Conservation (phyloP, 228 moss, liverwort and hornwort species). For the Sphagnum fallax region DNA sequence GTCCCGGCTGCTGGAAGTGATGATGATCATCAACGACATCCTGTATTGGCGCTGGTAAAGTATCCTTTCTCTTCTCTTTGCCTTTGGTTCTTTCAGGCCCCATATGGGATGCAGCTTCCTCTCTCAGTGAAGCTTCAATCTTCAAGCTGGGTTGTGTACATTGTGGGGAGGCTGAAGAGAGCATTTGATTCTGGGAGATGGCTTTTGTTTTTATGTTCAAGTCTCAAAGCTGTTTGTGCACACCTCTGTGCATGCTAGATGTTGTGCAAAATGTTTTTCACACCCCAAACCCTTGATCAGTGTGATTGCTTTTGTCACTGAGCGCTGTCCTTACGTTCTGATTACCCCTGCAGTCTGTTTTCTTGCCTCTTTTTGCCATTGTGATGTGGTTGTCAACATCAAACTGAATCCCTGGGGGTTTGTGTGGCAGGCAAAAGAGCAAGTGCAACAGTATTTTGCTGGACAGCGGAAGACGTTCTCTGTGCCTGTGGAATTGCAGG, state of each 20-base stretch:
- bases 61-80: slow-evolving; percentile 1
- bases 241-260: not conserved
- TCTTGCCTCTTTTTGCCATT: too few relatives aligned
- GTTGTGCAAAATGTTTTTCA: too few relatives aligned
- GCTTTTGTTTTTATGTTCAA: not conserved
- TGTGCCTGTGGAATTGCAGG: slow-evolving; percentile 43
- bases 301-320: too few relatives aligned
- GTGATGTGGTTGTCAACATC: too few relatives aligned
- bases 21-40: slow-evolving; percentile 13
- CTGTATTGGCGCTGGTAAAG: slow-evolving; percentile 32
- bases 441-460: slow-evolving; percentile 82
- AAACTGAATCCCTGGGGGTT: too few relatives aligned
- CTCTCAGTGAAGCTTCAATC: too few relatives aligned
- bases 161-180: not conserved
- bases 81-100: not conserved
- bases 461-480: slow-evolving; percentile 63
- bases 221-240: not conserved
- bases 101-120: too few relatives aligned
- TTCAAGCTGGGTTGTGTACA: not conserved
- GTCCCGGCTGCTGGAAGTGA: not conserved
- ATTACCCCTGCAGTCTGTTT: too few relatives aligned
- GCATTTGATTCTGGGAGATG: not conserved
- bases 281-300: not conserved
- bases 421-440: slow-evolving; percentile 55
- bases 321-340: too few relatives aligned